Evolutionary conservation across 1,139 yeast species (phyloP).

Genomic region (Hansenula anomala): DNA sequence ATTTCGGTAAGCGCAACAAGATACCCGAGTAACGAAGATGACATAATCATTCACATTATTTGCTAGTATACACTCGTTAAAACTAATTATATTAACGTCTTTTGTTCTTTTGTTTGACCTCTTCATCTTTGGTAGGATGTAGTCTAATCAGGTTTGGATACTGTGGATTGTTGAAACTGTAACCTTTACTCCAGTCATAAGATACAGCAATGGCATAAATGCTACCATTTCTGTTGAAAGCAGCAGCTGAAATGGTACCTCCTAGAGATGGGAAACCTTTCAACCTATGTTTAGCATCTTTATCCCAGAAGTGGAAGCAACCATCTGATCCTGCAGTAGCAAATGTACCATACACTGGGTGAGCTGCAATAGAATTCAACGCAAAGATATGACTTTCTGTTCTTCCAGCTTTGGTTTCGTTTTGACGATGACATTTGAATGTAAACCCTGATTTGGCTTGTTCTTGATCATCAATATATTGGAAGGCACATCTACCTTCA

Average conservation of each 20-base stretch:
- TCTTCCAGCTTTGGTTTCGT: conserved; percentile 28
- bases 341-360: conserved; percentile 87
- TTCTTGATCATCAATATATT: conserved; percentile 80
- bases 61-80: no score
- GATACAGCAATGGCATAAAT: conserved; percentile 90
- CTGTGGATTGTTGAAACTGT: conserved; percentile 69
- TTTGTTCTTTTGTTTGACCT: conserved; percentile 72
- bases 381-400: conserved; percentile 60
- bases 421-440: conserved; percentile 87
- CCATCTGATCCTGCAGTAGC: conserved; percentile 97
- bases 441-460: conserved; percentile 75
- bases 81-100: no score
- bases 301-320: conserved; percentile 93
- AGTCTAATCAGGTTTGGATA: conserved; percentile 73
- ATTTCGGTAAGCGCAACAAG: no score
- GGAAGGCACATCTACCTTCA: conserved; percentile 97
- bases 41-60: no score
- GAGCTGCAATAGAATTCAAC: conserved; percentile 78
- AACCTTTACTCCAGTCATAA: conserved; percentile 94
- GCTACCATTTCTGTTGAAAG: conserved; percentile 78
- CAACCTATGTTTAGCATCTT: conserved; percentile 84
- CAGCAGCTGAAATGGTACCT: conserved; percentile 70
- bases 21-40: no score
- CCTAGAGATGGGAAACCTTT: conserved; percentile 74
- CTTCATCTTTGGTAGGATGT: conserved; percentile 83